Percentiles rank a stretch among this genome's conserved stretches.
These are phyloP conservation scores for Neolentinus lepideus DNA, from an alignment of 1,284 basidiomycete genomes.

Conservation along the genomic window DNA sequence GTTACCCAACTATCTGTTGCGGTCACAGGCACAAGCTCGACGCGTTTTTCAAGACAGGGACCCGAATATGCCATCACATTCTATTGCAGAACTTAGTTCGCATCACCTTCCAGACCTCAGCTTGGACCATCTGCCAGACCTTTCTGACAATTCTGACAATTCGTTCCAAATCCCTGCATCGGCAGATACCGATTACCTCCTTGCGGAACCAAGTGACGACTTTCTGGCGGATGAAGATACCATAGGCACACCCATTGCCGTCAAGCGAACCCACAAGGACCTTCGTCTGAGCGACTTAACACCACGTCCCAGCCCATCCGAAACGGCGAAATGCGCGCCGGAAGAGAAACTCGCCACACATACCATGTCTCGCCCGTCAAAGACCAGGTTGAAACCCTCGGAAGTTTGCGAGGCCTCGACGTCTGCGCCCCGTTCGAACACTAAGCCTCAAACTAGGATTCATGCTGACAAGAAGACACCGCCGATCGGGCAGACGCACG, in stretches of 20 bases:
- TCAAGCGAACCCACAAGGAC: constrained; percentile 9
- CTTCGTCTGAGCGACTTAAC: constrained; percentile 14
- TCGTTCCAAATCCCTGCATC: constrained; percentile 46
- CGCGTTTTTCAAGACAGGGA: neutral
- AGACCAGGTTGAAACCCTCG: neutral
- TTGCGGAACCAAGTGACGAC: constrained; percentile 33
- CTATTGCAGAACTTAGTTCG: neutral
- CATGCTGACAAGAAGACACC: neutral
- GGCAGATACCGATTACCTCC: constrained; percentile 26
- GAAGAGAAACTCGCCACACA: neutral
- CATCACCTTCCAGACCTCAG: constrained; percentile 28
- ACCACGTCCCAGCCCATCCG: constrained; percentile 30
- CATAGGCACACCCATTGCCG: constrained; percentile 21
- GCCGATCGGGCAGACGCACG: neutral
- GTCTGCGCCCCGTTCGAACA: neutral
- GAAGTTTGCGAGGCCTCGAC: neutral
- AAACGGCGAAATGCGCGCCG: constrained; percentile 9
- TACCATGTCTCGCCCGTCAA: neutral
- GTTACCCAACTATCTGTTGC: neutral
- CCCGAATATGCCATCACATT: neutral
- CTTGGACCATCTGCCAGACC: constrained; percentile 39
- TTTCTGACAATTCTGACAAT: constrained; percentile 36
- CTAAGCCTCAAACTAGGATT: neutral
- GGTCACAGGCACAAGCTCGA: neutral
- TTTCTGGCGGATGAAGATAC: constrained; percentile 29